These are phyloP conservation scores for Solanum chaucha DNA, from an alignment of 257 asterid genomes.

Conservation along the genomic window DNA sequence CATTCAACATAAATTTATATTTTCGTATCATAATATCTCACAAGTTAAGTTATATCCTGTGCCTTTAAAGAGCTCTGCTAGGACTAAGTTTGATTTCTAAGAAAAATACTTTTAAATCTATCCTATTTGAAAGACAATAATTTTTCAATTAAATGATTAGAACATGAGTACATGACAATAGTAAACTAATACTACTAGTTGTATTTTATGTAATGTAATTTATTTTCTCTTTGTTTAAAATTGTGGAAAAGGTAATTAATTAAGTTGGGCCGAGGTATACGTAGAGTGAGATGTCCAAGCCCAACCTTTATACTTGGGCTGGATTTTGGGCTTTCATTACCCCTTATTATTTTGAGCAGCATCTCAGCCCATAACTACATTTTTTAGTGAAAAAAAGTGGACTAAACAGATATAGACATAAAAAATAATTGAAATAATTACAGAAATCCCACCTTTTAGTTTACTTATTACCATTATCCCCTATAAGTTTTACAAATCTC, in stretches of 20 bases:
- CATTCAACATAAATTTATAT: too few relatives aligned
- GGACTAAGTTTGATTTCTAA: neutral
- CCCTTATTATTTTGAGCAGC: too few relatives aligned
- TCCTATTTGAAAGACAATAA: neutral
- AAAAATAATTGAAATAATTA: too few relatives aligned
- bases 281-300: neutral
- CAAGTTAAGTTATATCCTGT: neutral
- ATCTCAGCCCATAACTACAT: too few relatives aligned
- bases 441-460: too few relatives aligned
- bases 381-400: too few relatives aligned
- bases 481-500: too few relatives aligned
- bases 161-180: neutral
- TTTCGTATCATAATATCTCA: neutral
- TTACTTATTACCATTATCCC: too few relatives aligned
- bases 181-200: neutral
- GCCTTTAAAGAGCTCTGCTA: neutral
- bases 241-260: neutral
- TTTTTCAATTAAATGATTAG: neutral
- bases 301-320: neutral
- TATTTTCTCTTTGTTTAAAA: neutral
- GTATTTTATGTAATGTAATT: neutral
- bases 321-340: too few relatives aligned
- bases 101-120: neutral
- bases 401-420: too few relatives aligned
- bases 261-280: neutral